These are phyloP conservation scores for Chloris gayana DNA, from an alignment of 176 grass and related monocot species.

Conservation along the genomic window DNA sequence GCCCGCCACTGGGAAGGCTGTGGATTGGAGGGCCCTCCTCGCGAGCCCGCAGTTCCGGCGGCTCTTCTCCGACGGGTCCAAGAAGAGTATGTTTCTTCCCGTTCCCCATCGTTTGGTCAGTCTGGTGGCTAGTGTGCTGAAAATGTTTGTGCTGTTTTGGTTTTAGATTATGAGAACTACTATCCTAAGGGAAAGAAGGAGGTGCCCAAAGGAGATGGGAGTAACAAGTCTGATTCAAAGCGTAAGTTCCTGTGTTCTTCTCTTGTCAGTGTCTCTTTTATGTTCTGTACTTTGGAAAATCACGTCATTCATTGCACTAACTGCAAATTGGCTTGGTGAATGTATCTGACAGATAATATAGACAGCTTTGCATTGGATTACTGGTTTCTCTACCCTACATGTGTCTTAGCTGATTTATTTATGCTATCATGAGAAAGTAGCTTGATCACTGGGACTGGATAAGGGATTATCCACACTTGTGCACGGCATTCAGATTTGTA, in stretches of 20 bases:
- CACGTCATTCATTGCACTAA: background rate
- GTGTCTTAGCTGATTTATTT: background rate
- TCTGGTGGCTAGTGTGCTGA: conserved; percentile 3
- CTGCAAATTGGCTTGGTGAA: background rate
- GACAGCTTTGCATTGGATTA: background rate
- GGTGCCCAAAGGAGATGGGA: conserved; percentile 75
- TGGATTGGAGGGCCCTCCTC: conserved; percentile 71
- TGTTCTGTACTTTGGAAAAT: background rate
- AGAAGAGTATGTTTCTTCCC: conserved; percentile 65
- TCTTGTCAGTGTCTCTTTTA: no score
- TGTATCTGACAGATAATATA: background rate
- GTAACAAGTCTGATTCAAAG: conserved; percentile 78
- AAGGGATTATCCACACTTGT: background rate
- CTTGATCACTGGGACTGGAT: background rate
- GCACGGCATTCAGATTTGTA: background rate
- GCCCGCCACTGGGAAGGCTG: conserved; percentile 41
- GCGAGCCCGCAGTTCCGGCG: conserved; percentile 73
- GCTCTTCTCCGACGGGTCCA: conserved; percentile 71
- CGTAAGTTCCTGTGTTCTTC: conserved; percentile 35
- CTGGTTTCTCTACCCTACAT: background rate
- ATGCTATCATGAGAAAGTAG: background rate
- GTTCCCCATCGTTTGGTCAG: background rate
- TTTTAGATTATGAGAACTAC: conserved; percentile 95
- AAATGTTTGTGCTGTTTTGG: background rate
- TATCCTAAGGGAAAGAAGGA: conserved; percentile 86